Base-by-base conservation (phyloP, 2,329 filamentous ascomycete species). In the Ophiobolus disseminans region DNA sequence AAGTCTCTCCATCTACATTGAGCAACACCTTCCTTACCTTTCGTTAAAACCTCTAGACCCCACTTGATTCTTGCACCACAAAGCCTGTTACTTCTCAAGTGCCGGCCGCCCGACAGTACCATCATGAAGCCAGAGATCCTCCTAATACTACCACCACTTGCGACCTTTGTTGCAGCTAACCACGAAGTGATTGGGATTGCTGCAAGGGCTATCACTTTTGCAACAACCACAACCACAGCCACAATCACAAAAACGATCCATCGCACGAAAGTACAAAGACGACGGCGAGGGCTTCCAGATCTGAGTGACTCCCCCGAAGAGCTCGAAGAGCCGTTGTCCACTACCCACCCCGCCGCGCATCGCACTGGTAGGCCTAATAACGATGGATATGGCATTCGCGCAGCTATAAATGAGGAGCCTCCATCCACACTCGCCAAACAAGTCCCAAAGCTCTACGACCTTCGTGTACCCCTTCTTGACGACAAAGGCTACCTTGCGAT, bases 401-500 rank as follows among this genome's bases (percentile, higher is more conserved):
- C n/a, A n/a, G n/a, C n/a, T n/a, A n/a, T n/a, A n/a, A n/a, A n/a
- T n/a, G n/a, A n/a, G n/a, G n/a, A n/a, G n/a, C n/a, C n/a, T n/a
- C n/a, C n/a, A n/a, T n/a, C n/a, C n/a, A n/a, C n/a, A n/a, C n/a
- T n/a, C n/a, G n/a, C n/a, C n/a, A n/a, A n/a, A n/a, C n/a, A n/a
- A n/a, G n/a, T n/a, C n/a, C n/a, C n/a, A n/a, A n/a, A n/a, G n/a
- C 40, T 54, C 13, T 50, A 45, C 13, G 26, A 40, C 10, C 31
- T 51, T 2, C 46, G 22, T n/a, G n/a, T 48, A 2, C 16, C 14
- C 1, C 35, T 54, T 4, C 34, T 13, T 10, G 11, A 35, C 17
- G 17, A 34, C 13, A 40, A 41, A 39, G 51, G 48, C 10, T 51
- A 50, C 16, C 30, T 50, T 3, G 46, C 43, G 1, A 14, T 54